A percentile compares a stretch with the other conserved stretches of the same genome.
Conservation (phyloP, 495 filamentous ascomycete species). For the Penicillium turbatum region DNA sequence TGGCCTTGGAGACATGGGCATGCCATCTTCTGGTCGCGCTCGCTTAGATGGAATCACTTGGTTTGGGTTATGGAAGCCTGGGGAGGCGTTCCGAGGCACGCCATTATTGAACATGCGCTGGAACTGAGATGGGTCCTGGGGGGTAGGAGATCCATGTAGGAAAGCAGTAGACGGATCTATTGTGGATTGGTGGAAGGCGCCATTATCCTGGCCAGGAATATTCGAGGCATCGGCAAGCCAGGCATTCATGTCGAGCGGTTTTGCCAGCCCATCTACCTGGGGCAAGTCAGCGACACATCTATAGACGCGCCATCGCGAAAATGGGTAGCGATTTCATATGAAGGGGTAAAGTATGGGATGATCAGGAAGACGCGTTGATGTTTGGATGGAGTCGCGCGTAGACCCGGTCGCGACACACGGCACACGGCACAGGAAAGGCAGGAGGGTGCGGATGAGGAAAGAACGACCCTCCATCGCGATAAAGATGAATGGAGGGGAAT, state of each 20-base stretch:
- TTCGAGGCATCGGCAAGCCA: constrained; percentile 76
- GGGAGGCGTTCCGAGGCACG: constrained; percentile 72
- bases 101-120: constrained; percentile 87
- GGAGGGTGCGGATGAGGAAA: constrained; percentile 3
- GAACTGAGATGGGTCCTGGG: constrained; percentile 56
- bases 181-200: constrained; percentile 59
- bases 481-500: neutral
- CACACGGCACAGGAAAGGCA: constrained; percentile 15
- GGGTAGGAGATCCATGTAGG: constrained; percentile 48
- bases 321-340: neutral
- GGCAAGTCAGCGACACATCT: constrained; percentile 19
- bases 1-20: constrained; percentile 76
- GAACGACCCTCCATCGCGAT: neutral
- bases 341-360: neutral
- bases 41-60: constrained; percentile 84
- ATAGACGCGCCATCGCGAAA: constrained; percentile 10
- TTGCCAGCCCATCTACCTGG: constrained; percentile 55
- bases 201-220: constrained; percentile 70
- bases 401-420: constrained; percentile 23
- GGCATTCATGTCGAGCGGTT: constrained; percentile 67
- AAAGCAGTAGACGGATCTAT: constrained; percentile 54
- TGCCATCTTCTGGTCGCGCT: constrained; percentile 77
- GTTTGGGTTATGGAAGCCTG: constrained; percentile 70
- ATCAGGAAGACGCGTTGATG: constrained; percentile 35
- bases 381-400: constrained; percentile 21